These are phyloP conservation scores for Botrytis sinoallii DNA, from an alignment of 2,329 filamentous ascomycete genomes.

Conservation along the genomic window DNA sequence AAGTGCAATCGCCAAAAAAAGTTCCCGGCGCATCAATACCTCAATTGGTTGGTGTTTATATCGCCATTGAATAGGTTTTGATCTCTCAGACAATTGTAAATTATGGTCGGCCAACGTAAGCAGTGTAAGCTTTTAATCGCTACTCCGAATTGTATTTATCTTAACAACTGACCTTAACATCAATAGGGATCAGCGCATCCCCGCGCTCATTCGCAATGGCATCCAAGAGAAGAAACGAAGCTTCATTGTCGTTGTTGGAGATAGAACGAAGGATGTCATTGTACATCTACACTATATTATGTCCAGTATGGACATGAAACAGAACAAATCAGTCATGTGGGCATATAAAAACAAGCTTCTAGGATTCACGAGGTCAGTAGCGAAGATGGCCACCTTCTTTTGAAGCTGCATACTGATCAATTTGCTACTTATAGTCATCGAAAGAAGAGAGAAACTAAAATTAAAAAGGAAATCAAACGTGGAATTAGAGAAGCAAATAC, in stretches of 20 bases:
- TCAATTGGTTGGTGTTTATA: slow-evolving; percentile 22
- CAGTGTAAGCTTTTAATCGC: slow-evolving; percentile 29
- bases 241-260: slow-evolving; percentile 96
- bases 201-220: slow-evolving; percentile 86
- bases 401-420: slow-evolving; percentile 14
- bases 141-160: slow-evolving; percentile 19
- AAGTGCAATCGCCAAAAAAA: slow-evolving; percentile 20
- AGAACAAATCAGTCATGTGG: slow-evolving; percentile 96
- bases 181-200: slow-evolving; percentile 79
- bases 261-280: slow-evolving; percentile 93
- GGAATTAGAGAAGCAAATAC: slow-evolving; percentile 88
- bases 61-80: slow-evolving; percentile 26
- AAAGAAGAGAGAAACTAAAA: slow-evolving; percentile 97
- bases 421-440: slow-evolving; percentile 62
- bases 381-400: slow-evolving; percentile 21
- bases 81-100: background rate
- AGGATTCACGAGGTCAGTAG: slow-evolving; percentile 71
- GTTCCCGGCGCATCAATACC: slow-evolving; percentile 18
- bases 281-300: slow-evolving; percentile 93
- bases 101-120: slow-evolving; percentile 32
- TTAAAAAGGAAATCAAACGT: slow-evolving; percentile 96
- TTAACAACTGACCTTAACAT: background rate
- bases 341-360: slow-evolving; percentile 98
- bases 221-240: slow-evolving; percentile 94
- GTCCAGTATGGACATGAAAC: slow-evolving; percentile 82